These are phyloP conservation scores for Monilinia polystroma DNA, from an alignment of 2,329 filamentous ascomycete genomes.

Conservation along the genomic window DNA sequence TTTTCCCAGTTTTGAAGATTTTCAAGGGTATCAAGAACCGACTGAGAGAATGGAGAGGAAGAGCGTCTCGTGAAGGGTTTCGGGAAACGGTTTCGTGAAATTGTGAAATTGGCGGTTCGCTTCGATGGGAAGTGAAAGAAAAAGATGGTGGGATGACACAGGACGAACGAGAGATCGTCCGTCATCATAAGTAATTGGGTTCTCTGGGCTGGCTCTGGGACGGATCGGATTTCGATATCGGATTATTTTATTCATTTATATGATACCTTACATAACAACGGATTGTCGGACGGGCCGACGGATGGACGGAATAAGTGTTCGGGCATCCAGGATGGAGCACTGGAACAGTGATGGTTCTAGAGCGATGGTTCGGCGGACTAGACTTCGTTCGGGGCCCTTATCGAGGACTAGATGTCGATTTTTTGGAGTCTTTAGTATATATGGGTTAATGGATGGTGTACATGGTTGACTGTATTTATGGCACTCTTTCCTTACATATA, in stretches of 20 bases:
- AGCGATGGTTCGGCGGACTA: background rate
- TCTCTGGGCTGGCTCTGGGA: conserved; percentile 17
- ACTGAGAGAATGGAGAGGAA: conserved; percentile 32
- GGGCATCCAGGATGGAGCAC: conserved; percentile 15
- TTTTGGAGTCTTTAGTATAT: conserved; percentile 12
- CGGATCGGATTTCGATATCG: conserved; percentile 7
- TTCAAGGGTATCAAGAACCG: conserved; percentile 52
- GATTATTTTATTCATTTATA: conserved; percentile 11
- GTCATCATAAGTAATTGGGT: conserved; percentile 17
- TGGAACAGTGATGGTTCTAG: conserved; percentile 7
- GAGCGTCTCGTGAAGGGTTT: conserved; percentile 1
- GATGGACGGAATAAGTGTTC: conserved; percentile 14
- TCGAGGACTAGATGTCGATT: background rate
- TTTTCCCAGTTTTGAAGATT: conserved; percentile 72
- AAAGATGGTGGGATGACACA: background rate
- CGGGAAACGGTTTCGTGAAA: background rate
- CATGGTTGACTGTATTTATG: conserved; percentile 22
- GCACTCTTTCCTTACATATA: conserved; percentile 19
- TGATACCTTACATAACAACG: conserved; percentile 16
- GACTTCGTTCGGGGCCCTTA: background rate
- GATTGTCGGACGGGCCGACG: conserved; percentile 2
- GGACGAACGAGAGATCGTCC: background rate
- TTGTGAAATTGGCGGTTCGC: background rate
- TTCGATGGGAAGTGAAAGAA: background rate
- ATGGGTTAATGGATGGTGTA: conserved; percentile 11